Evolutionary conservation across 192 early-diverging fungal genomes (phyloP).

Genomic region (Entomortierella parvispora): DNA sequence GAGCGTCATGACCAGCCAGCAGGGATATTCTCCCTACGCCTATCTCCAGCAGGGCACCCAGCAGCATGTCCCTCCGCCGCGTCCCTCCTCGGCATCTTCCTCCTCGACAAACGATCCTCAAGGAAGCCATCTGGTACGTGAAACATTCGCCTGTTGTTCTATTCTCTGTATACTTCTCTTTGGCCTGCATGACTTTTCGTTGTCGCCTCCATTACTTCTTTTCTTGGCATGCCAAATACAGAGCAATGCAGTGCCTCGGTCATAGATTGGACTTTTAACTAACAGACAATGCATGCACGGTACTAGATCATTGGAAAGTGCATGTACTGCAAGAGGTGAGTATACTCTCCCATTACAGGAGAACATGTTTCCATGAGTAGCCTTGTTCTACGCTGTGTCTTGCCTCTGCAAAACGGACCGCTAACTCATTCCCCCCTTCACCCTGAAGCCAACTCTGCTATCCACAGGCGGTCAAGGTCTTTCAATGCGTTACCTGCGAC

Average conservation of each 20-base stretch:
- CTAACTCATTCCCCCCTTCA: not conserved
- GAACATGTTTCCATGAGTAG: not conserved
- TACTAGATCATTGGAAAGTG: constrained; percentile 66
- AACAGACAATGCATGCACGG: not conserved
- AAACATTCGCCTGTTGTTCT: not conserved
- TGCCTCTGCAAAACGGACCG: not conserved
- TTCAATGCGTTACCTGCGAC: constrained; percentile 92
- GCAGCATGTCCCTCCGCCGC: constrained; percentile 22
- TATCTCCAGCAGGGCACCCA: constrained; percentile 28
- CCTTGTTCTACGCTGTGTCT: not conserved
- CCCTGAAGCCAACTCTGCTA: constrained; percentile 74
- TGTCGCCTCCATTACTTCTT: too few species aligned
- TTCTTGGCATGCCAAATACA: too few species aligned
- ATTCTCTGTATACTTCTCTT: not conserved
- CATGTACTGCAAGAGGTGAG: constrained; percentile 71
- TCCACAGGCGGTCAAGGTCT: constrained; percentile 76
- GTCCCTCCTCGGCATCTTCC: constrained; percentile 20
- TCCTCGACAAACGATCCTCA: constrained; percentile 32
- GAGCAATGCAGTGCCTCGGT: too few species aligned
- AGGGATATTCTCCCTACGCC: constrained; percentile 40
- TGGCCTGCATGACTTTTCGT: too few species aligned
- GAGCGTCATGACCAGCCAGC: constrained; percentile 4
- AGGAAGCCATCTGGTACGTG: constrained; percentile 34
- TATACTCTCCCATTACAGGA: not conserved
- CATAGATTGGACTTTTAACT: not conserved